A percentile compares a stretch with the other conserved stretches of the same genome.
phyloP scores from a whole-genome alignment of 495 filamentous ascomycete genomes.

The Cercophora newfieldiana region DNA sequence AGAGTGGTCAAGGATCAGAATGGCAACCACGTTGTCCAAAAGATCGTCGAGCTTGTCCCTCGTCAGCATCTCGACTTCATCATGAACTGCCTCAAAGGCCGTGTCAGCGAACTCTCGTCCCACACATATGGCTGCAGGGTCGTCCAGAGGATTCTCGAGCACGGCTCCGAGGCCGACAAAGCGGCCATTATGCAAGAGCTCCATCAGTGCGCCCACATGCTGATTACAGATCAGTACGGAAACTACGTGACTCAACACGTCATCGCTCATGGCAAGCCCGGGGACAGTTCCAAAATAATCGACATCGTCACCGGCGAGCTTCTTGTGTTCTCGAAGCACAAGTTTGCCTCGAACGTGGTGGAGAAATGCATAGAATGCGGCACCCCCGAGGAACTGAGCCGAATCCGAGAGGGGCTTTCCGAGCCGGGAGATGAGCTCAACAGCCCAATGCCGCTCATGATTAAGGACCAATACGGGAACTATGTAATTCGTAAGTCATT shows the following conservation, averaged over 20 bases:
- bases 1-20: conserved; percentile 86
- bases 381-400: conserved; percentile 63
- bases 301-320: conserved; percentile 68
- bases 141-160: conserved; percentile 88
- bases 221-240: conserved; percentile 89
- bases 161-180: conserved; percentile 72
- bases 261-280: conserved; percentile 75
- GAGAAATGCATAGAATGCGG: conserved; percentile 88
- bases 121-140: conserved; percentile 92
- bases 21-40: conserved; percentile 96
- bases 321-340: conserved; percentile 83
- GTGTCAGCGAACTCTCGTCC: conserved; percentile 73
- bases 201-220: conserved; percentile 64
- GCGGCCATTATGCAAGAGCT: conserved; percentile 75
- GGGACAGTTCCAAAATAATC: conserved; percentile 75
- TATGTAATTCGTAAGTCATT: conserved; percentile 88
- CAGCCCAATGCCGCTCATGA: conserved; percentile 68
- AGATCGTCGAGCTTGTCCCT: conserved; percentile 85
- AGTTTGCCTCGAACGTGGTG: conserved; percentile 96
- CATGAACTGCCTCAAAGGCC: conserved; percentile 77
- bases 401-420: conserved; percentile 69
- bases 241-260: conserved; percentile 98
- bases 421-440: conserved; percentile 62
- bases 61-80: conserved; percentile 83
- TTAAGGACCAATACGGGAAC: conserved; percentile 92